Evolutionary conservation across 148 eudicot species (phyloP).

Genomic region (Spergularia bocconei): DNA sequence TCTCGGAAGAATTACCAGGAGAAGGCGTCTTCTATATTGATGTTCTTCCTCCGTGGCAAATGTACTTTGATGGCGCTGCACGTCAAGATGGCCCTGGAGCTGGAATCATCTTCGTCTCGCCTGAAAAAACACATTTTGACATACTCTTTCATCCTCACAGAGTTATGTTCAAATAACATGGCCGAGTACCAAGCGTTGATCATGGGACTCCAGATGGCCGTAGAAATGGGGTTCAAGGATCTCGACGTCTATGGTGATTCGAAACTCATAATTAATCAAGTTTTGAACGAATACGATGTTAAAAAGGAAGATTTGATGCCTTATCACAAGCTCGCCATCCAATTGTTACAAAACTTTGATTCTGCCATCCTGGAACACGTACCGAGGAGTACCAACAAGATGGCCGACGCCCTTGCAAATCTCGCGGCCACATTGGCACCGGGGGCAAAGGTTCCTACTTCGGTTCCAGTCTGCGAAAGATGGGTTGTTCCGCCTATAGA

Average conservation of each 20-base stretch:
- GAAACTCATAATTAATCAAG: no score
- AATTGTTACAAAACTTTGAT: no score
- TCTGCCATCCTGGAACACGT: no score
- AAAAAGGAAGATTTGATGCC: no score
- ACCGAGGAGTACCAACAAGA: neutral
- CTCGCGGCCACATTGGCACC: neutral
- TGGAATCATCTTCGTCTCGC: neutral
- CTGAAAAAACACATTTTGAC: neutral
- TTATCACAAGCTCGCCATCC: no score
- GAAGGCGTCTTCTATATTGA: neutral
- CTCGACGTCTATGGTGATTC: no score
- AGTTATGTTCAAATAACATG: no score
- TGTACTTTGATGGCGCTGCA: neutral
- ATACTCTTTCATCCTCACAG: neutral
- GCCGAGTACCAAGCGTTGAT: no score
- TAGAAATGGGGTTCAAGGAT: neutral
- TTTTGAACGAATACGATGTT: no score
- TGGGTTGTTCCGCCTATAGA: neutral
- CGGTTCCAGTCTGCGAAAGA: neutral
- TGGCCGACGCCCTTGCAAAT: constrained; percentile 2
- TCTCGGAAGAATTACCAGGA: neutral
- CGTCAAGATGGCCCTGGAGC: neutral
- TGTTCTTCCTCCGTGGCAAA: neutral
- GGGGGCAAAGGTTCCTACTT: neutral
- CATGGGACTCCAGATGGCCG: neutral